A percentile compares a stretch with the other conserved stretches of the same genome.
These are phyloP conservation scores for Pleoardoris graminearum DNA, from an alignment of 2,329 filamentous ascomycete genomes.

Conservation along the genomic window DNA sequence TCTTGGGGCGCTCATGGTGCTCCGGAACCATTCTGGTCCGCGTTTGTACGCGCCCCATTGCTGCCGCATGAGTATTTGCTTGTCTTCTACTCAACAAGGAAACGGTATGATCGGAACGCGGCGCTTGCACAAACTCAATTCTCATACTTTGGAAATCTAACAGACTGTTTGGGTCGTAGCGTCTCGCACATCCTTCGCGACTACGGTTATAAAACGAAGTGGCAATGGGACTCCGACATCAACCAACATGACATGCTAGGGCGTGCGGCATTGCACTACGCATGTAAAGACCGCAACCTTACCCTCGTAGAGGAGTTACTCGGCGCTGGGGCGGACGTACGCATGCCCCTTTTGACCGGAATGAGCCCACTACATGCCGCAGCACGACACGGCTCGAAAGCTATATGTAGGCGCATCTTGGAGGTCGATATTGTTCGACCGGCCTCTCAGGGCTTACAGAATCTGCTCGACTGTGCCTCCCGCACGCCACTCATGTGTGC, in stretches of 20 bases:
- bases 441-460: neutral
- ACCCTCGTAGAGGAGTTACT: neutral
- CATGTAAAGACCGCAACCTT: neutral
- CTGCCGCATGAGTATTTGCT: neutral
- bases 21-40: neutral
- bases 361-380: constrained; percentile 2
- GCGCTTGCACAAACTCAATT: neutral
- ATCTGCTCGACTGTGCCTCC: neutral
- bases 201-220: neutral
- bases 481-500: neutral
- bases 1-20: neutral
- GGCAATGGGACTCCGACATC: neutral
- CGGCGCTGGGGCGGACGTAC: neutral
- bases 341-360: neutral
- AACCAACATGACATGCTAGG: constrained; percentile 3
- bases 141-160: neutral
- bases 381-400: neutral
- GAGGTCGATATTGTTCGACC: too few species aligned
- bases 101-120: neutral
- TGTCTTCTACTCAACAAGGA: neutral
- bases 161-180: constrained; percentile 6
- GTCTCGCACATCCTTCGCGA: constrained; percentile 3
- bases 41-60: neutral
- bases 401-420: neutral
- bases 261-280: constrained; percentile 4